Base-by-base conservation (phyloP, 768 basidiomycete species). In the Chalciporus chontae region DNA sequence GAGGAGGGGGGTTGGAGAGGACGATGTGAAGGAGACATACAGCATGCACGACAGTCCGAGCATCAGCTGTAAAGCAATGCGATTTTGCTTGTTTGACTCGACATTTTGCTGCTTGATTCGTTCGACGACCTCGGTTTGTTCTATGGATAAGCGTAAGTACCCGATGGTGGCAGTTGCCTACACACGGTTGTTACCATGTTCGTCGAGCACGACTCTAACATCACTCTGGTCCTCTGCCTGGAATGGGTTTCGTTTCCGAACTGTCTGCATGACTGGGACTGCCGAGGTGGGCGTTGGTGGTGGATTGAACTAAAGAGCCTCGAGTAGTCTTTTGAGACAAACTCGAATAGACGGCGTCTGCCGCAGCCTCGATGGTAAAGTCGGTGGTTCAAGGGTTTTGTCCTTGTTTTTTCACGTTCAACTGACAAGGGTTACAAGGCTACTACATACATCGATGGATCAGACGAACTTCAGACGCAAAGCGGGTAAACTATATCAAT, bases 81-180 rank as follows among this genome's bases (percentile, higher is more conserved):
- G 62, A 34, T 77, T 76, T 40, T 68, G 71, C 48, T 61, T 55
- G 61, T 76, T 78, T 1, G 74, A 74, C 8, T 60, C 59, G 0
- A 69, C 64, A 48, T 78, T 78, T 40, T 73, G 67, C n/a, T 57
- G 58, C 41, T 73, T 77, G 34, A 87, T 65, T 5, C 48, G 56
- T n/a, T 75, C 66, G 42, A 87, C 74, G 11, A 84, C 36, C 40
- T 77, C 76, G 40, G 83, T 78, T 61, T 87, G 85, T 60, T 87
- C 85, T 86, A 57, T 3, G 39, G 21, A 39, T 8, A 4, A 43
- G 43, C 52, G 40, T 40, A 0, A 65, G 53, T 23, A 39, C 23
- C 14, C 24, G 8, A 23, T 14, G 2, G 18, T 19, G 19, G n/a
- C 19, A 29, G 2, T 42, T 31, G 15, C 27, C 31, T 9, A n/a